phyloP scores from a whole-genome alignment of 2,329 filamentous ascomycete genomes.

The Thermoascus crustaceus region DNA sequence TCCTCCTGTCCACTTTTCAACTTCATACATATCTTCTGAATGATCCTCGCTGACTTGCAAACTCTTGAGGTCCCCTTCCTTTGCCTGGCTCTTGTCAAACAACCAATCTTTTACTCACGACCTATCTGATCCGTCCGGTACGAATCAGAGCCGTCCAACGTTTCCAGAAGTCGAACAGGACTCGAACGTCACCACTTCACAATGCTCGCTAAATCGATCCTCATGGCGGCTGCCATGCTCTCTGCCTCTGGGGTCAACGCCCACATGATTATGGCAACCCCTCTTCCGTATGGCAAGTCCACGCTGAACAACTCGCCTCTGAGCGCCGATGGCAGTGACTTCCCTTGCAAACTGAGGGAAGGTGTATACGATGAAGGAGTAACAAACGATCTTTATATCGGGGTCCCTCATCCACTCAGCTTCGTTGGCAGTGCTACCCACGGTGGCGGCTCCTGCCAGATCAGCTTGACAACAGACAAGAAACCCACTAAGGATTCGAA shows the following conservation, averaged over 20 bases:
- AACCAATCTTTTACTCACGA: constrained; percentile 6
- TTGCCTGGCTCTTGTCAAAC: constrained; percentile 2
- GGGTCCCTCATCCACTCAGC: constrained; percentile 51
- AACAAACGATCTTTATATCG: constrained; percentile 57
- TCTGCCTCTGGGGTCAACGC: constrained; percentile 53
- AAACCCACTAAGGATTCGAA: constrained; percentile 56
- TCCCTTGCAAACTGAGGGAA: constrained; percentile 68
- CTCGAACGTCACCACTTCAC: constrained; percentile 11
- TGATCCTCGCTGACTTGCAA: neutral
- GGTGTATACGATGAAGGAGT: constrained; percentile 34
- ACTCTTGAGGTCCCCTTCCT: constrained; percentile 5
- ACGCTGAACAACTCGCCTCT: constrained; percentile 59
- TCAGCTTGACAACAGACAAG: constrained; percentile 73
- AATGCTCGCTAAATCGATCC: constrained; percentile 22
- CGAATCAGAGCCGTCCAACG: constrained; percentile 19
- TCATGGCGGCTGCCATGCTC: constrained; percentile 40
- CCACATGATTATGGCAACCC: constrained; percentile 67
- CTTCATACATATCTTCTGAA: neutral
- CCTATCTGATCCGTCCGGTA: constrained; percentile 27
- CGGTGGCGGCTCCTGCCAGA: constrained; percentile 86
- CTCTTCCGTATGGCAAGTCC: constrained; percentile 52
- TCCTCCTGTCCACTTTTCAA: neutral
- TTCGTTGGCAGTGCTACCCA: constrained; percentile 71
- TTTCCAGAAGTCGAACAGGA: constrained; percentile 14
- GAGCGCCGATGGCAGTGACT: constrained; percentile 52